Evolutionary conservation across 345 rosid genomes (phyloP).

Genomic region (Leavenworthia alabamica): DNA sequence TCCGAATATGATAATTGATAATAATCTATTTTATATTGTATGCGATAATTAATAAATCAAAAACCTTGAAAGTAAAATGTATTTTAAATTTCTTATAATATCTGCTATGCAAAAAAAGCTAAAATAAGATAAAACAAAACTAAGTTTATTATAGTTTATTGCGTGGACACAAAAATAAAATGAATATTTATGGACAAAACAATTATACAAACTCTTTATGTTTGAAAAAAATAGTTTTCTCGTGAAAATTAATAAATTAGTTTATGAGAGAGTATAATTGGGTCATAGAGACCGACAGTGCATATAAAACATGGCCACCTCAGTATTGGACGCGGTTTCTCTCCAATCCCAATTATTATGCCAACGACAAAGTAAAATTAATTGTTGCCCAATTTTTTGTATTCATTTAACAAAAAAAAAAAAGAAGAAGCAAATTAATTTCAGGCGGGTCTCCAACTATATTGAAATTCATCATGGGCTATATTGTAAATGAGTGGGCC

Average conservation of each 20-base stretch:
- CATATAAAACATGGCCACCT: constrained; percentile 32
- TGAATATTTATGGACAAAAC: not conserved
- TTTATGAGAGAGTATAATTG: not conserved
- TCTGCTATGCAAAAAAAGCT: constrained; percentile 8
- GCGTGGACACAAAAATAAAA: not conserved
- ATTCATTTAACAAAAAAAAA: not conserved
- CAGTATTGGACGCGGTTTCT: constrained; percentile 31
- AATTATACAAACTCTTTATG: not conserved
- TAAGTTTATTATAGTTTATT: not conserved
- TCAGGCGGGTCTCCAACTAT: not conserved
- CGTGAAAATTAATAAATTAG: constrained; percentile 2
- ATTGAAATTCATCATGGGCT: not conserved
- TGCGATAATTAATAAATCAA: not conserved
- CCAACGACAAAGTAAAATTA: not conserved
- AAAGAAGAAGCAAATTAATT: not conserved
- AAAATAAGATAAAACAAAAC: not conserved
- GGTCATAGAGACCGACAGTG: constrained; percentile 7
- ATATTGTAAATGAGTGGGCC: not conserved
- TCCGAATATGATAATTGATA: constrained; percentile 14
- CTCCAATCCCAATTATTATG: constrained; percentile 8
- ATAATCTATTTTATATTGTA: not conserved
- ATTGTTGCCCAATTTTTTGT: not conserved
- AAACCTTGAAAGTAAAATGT: not conserved
- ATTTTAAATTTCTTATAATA: not conserved
- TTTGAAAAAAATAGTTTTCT: not conserved